Percentiles rank a stretch among this genome's conserved stretches.
phyloP scores from a whole-genome alignment of 352 stramenopile species.

The Globisporangium nagaii region DNA sequence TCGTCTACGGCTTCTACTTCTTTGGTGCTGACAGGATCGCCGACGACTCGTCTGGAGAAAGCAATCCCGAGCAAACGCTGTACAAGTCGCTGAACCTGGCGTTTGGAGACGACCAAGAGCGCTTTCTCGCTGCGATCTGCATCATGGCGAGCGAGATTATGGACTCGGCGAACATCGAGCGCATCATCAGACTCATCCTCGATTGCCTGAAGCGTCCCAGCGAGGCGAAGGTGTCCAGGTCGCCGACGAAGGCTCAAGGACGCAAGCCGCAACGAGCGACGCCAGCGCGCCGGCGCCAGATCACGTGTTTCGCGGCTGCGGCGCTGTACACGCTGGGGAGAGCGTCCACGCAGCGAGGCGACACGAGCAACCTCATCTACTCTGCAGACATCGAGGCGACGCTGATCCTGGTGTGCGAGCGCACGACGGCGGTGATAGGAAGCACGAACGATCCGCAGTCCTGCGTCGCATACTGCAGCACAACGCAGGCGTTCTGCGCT shows the following conservation, averaged over 20 bases:
- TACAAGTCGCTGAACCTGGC: conserved; percentile 39
- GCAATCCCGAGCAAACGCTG: background rate
- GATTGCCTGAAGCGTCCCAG: conserved; percentile 29
- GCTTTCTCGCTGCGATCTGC: conserved; percentile 63
- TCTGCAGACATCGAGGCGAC: conserved; percentile 31
- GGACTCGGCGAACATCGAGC: conserved; percentile 49
- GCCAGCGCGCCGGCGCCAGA: conserved; percentile 30
- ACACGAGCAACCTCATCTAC: conserved; percentile 40
- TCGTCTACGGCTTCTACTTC: conserved; percentile 57
- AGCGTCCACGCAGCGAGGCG: conserved; percentile 45
- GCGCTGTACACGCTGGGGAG: conserved; percentile 49
- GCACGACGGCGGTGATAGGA: conserved; percentile 8
- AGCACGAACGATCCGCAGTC: background rate
- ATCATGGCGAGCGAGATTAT: conserved; percentile 61
- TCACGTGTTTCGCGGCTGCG: conserved; percentile 42
- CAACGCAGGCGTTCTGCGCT: conserved; percentile 64
- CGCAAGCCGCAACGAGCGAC: conserved; percentile 7
- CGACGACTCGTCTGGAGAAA: background rate
- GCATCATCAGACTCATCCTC: conserved; percentile 44
- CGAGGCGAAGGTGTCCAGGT: conserved; percentile 4
- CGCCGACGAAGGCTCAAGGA: background rate
- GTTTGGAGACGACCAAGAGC: conserved; percentile 55
- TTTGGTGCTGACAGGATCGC: conserved; percentile 13
- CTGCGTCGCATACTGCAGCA: conserved; percentile 5
- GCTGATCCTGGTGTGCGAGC: conserved; percentile 48